Evolutionary conservation across 2,329 filamentous ascomycete species (phyloP), one percentile per base, ranked within the genome.

Genomic region (Sclerotinia sclerotiorum): DNA sequence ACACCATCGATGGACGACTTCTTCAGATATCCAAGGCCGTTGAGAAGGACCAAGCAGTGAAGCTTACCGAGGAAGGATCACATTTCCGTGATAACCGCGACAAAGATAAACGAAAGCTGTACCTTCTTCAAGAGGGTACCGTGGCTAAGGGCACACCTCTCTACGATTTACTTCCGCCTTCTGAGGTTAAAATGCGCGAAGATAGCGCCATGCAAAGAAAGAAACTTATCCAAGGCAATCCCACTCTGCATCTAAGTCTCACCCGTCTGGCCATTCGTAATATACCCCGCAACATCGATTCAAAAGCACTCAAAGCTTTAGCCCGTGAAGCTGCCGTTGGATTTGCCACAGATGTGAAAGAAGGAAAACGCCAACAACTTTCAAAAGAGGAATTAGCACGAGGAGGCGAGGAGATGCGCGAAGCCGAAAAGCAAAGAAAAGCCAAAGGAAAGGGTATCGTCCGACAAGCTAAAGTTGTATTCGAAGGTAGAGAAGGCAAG

Each of bases 221-320:
- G 81, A 91, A 90, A 74, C 85, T 97, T 69, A 93, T 99, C 74
- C 91, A 97, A 81, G 88, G 86, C 79, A 99, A 99, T 78, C 94
- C 95, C 0, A 90, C 89, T 61, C 84, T 99, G 46, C 92, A 97
- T 79, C 81, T 99, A 65, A 95, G 91, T 78, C 83, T 99, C 64
- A 97, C 93, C 10, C 91, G 95, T 75, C 87, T 99, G 44, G 94
- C 94, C 1, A 83, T 99, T 68, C 92, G 95, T 74, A 99, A 99
- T 77, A 85, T 99, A 6, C 95, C 95, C 3, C 88, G 91, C 71
- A 88, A 90, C 76, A 84, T 97, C 72, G 89, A 86, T 32, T 91
- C 92, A 32, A 98, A 97, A 79, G 91, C 92, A 66, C 84, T 99
- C 63, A 99, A 99, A 79, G 90, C 92, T 54, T 85, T 99, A 57